A percentile compares a stretch with the other conserved stretches of the same genome.
Conservation (phyloP, 257 asterid species). For the Solanum chmielewskii region DNA sequence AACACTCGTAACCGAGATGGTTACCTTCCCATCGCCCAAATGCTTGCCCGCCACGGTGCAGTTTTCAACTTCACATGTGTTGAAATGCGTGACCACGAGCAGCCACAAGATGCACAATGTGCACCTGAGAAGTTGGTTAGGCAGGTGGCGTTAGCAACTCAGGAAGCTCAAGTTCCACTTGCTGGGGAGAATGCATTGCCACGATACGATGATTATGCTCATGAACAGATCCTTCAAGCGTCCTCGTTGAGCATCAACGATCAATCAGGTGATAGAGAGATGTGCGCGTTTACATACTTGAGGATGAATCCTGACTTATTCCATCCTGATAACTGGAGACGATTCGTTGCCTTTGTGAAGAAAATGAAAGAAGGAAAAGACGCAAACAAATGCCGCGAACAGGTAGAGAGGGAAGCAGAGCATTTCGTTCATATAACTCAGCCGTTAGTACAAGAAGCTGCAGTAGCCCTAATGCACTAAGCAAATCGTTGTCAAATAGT, state of each 20-base stretch:
- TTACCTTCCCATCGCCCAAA: slow-evolving; percentile 89
- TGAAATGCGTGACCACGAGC: slow-evolving; percentile 94
- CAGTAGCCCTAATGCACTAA: slow-evolving; percentile 64
- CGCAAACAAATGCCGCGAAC: slow-evolving; percentile 45
- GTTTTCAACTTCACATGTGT: slow-evolving; percentile 88
- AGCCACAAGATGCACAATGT: slow-evolving; percentile 85
- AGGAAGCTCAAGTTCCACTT: slow-evolving; percentile 60
- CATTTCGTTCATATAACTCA: slow-evolving; percentile 72
- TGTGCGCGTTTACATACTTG: slow-evolving; percentile 94
- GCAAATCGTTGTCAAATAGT: neutral
- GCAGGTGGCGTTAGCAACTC: slow-evolving; percentile 82
- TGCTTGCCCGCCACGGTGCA: slow-evolving; percentile 77
- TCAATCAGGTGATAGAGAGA: slow-evolving; percentile 26
- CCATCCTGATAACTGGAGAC: slow-evolving; percentile 87
- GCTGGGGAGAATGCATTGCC: slow-evolving; percentile 96
- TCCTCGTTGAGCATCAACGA: slow-evolving; percentile 38
- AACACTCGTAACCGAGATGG: slow-evolving; percentile 79
- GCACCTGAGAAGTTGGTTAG: slow-evolving; percentile 80
- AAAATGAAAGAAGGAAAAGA: slow-evolving; percentile 82
- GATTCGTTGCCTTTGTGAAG: slow-evolving; percentile 79
- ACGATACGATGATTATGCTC: slow-evolving; percentile 69
- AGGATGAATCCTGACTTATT: slow-evolving; percentile 83
- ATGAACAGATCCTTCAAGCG: slow-evolving; percentile 58
- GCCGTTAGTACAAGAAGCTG: slow-evolving; percentile 90
- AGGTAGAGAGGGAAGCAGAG: slow-evolving; percentile 86